These are phyloP conservation scores for Suhomyces canberraensis DNA, from an alignment of 805 yeast species.

Conservation along the genomic window DNA sequence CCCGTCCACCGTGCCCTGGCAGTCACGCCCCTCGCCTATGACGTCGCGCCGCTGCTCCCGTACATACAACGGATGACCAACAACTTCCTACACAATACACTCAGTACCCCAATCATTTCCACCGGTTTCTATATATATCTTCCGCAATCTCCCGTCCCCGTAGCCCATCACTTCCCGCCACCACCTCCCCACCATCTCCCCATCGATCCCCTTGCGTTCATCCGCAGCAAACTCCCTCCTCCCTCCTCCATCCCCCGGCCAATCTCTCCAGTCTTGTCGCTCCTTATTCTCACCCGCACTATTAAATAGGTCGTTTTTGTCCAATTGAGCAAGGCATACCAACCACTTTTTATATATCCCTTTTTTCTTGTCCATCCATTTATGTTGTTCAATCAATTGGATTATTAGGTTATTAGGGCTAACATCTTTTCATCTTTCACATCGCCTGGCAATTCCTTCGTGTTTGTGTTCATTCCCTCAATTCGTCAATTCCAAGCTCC, in stretches of 20 bases:
- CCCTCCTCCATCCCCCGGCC: too few relatives aligned
- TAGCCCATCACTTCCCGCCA: neutral
- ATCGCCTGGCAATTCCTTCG: neutral
- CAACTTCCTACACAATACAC: too few relatives aligned
- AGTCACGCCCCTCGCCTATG: too few relatives aligned
- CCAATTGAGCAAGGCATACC: constrained; percentile 1
- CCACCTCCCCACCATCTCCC: neutral
- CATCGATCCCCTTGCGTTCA: too few relatives aligned
- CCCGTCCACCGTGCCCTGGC: too few relatives aligned
- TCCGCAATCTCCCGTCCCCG: too few relatives aligned
- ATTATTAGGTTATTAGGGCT: neutral
- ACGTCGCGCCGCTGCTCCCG: too few relatives aligned
- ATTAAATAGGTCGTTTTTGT: neutral
- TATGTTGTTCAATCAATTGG: constrained; percentile 3
- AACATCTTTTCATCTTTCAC: neutral
- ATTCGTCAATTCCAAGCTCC: constrained; percentile 1
- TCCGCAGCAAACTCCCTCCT: too few relatives aligned
- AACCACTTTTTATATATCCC: constrained; percentile 1
- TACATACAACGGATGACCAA: too few relatives aligned
- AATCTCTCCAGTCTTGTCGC: neutral
- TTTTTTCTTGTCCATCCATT: neutral
- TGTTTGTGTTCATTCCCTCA: too few relatives aligned
- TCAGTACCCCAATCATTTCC: too few relatives aligned
- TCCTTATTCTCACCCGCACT: neutral
- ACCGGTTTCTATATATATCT: too few relatives aligned